These are phyloP conservation scores for Pythium scleroteichum DNA, from an alignment of 352 stramenopile genomes.

Conservation along the genomic window DNA sequence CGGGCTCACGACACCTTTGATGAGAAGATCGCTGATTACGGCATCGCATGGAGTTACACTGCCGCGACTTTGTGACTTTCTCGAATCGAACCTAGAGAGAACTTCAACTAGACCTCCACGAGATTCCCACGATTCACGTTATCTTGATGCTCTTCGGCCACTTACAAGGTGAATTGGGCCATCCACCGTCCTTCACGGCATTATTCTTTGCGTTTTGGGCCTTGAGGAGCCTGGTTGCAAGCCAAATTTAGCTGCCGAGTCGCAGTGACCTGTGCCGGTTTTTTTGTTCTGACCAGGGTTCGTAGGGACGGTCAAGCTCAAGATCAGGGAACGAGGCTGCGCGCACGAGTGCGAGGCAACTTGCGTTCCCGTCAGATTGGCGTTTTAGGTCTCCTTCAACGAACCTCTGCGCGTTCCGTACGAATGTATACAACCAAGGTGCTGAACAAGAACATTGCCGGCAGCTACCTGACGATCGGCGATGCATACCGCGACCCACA, in stretches of 20 bases:
- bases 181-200: too few relatives aligned
- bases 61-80: neutral
- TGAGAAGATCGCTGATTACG: constrained; percentile 44
- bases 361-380: constrained; percentile 19
- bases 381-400: constrained; percentile 4
- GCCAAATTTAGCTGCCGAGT: too few relatives aligned
- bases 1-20: constrained; percentile 43
- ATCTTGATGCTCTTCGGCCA: neutral
- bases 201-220: too few relatives aligned
- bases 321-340: constrained; percentile 8
- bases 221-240: too few relatives aligned
- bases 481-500: constrained; percentile 77
- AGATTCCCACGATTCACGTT: too few relatives aligned
- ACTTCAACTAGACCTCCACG: constrained; percentile 8
- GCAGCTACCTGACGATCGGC: constrained; percentile 79
- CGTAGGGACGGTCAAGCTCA: too few relatives aligned
- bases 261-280: too few relatives aligned
- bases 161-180: too few relatives aligned
- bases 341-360: neutral
- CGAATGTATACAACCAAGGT: constrained; percentile 81
- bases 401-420: neutral
- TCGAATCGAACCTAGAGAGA: constrained; percentile 15
- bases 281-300: too few relatives aligned
- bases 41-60: constrained; percentile 7
- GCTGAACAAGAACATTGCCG: constrained; percentile 81